Evolutionary conservation across 352 stramenopile species (phyloP), one percentile per base, ranked within the genome.

Genomic region (Pythium phragmiticola): DNA sequence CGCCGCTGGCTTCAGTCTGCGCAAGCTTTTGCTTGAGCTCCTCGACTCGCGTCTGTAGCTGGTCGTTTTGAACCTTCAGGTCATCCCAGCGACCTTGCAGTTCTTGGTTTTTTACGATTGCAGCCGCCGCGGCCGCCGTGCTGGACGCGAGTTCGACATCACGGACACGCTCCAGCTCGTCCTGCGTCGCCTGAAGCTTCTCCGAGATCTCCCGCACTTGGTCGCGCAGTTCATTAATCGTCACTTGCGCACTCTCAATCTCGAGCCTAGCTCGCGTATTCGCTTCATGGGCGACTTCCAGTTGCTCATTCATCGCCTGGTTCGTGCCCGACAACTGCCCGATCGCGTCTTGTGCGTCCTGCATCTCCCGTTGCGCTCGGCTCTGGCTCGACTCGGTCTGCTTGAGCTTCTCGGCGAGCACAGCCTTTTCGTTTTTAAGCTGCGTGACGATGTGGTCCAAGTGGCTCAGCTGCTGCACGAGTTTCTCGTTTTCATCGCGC

Each of bases 121-220:
- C 81, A 13, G 76, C 75, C 1, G 80, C 81, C 12, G 80, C 69
- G 2, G 75, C 76, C 0, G 57, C 76, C 30, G 74, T 65, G 47
- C 77, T 90, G 7, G 72, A 75, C 0, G 65, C 75, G 14, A 88
- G 59, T 30, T 90, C 74, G 8, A 76, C 60, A 26, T 88, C 68
- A 14, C 70, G 73, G 16, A 88, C 53, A 1, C 49, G 65, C 43
- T 78, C 71, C 13, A 88, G 66, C 36, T 90, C 71, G 9, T 74
- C 55, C 53, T 90, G 77, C 5, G 78, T 83, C 23, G 70, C 50
- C 19, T 75, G 69, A 4, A 90, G 45, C 47, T 86, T 78, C 23
- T 65, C 70, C 13, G 81, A 85, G 33, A 90, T 77, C 54, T 88
- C 77, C 13, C 73, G 75, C 30, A 88, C 77, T 46, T 90, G 75